Evolutionary conservation across 2,329 filamentous ascomycete species (phyloP), one percentile per base, ranked within the genome.

Genomic region (Neopestalotiopsis rosae): DNA sequence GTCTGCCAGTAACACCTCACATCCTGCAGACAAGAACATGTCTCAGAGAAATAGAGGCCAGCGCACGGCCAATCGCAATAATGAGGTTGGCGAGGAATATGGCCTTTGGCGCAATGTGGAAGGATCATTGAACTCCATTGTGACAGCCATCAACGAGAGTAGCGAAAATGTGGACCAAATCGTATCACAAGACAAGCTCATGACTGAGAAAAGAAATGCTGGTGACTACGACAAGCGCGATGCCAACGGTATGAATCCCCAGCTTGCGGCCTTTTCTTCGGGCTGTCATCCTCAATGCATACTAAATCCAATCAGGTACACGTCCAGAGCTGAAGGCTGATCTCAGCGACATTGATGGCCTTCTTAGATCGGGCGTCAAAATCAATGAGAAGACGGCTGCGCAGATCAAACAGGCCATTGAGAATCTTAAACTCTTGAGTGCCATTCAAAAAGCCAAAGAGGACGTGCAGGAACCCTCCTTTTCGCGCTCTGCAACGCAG

Each of bases 361-460:
- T 76, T 3, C 71, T 75, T 5, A 75, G 79, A n/a, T 72, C 73
- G 65, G 79, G 79, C 12, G 79, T 80, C 32, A 80, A 79, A 67
- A 63, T 71, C 34, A 79, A 79, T 32, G 78, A 80, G 61, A 69
- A 69, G n/a, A 72, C 73, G 5, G 59, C 69, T 24, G 66, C 68
- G 20, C 73, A 75, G 58, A 74, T 83, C 40, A 73, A 76, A n/a
- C 72, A 76, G 0, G 72, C 80, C 1, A 77, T 83, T 3, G 79
- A 81, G 56, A 78, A 80, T 42, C 73, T 83, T 28, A 81, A 79
- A 14, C 74, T 84, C 2, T 61, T 84, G 6, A 74, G 79, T 14
- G 83, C 81, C 4, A 75, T 84, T 12, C 78, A 81, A 34, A 81
- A 83, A 68, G 76, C 77, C 4, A 83, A 81, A 73, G 82, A 84